Evolutionary conservation across 306 rosid genomes (phyloP).

Genomic region (Parietaria judaica): DNA sequence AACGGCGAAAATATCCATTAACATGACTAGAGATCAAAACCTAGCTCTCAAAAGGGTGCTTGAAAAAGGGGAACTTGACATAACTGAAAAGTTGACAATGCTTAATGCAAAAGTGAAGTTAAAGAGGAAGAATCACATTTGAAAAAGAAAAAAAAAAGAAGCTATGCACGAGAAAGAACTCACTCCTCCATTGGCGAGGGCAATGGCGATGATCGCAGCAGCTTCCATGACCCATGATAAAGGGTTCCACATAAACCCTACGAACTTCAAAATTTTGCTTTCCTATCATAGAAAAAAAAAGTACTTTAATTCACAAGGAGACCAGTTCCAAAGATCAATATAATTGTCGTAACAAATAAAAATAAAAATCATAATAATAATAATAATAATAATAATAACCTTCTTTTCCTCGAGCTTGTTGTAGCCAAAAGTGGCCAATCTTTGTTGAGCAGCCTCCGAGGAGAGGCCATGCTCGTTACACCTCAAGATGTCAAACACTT

Average conservation of each 20-base stretch:
- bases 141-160: background rate
- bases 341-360: background rate
- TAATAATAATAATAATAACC: slow-evolving; percentile 22
- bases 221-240: slow-evolving; percentile 95
- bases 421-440: slow-evolving; percentile 62
- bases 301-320: background rate
- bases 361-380: background rate
- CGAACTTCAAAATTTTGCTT: slow-evolving; percentile 62
- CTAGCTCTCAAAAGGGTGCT: too few species aligned
- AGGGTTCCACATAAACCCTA: slow-evolving; percentile 95
- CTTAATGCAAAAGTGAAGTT: too few species aligned
- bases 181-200: slow-evolving; percentile 86
- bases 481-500: slow-evolving; percentile 59
- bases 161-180: slow-evolving; percentile 11
- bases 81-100: too few species aligned
- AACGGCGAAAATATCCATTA: background rate
- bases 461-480: slow-evolving; percentile 61
- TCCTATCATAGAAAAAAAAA: slow-evolving; percentile 37
- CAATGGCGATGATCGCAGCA: slow-evolving; percentile 89
- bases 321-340: background rate
- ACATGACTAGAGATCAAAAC: background rate
- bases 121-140: background rate
- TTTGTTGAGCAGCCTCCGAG: slow-evolving; percentile 50
- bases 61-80: too few species aligned
- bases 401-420: slow-evolving; percentile 78